phyloP scores from a whole-genome alignment of 345 rosid genomes.

The Populus pruinosa region DNA sequence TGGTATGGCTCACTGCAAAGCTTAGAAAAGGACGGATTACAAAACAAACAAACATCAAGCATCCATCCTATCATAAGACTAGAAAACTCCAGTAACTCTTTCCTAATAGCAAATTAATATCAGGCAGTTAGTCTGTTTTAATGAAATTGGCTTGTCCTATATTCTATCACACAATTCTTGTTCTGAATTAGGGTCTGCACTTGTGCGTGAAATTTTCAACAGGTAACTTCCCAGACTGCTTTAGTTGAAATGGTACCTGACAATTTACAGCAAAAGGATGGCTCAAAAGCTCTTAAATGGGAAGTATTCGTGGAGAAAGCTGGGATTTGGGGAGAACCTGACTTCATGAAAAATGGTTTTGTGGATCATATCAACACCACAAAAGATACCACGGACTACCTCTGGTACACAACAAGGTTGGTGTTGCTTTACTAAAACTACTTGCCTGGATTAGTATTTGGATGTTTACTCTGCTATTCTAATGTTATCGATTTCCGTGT shows the following conservation, averaged over 20 bases:
- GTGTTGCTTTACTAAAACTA: constrained; percentile 20
- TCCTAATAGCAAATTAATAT: background rate
- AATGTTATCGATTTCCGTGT: no score
- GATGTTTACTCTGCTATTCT: no score
- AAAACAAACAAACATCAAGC: background rate
- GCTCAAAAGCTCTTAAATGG: constrained; percentile 54
- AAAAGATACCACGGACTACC: constrained; percentile 81
- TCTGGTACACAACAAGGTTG: constrained; percentile 95
- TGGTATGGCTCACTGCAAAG: background rate
- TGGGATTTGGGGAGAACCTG: constrained; percentile 75
- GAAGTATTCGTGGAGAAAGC: constrained; percentile 62
- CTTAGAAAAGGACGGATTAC: background rate
- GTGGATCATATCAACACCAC: constrained; percentile 89
- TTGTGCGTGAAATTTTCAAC: constrained; percentile 20
- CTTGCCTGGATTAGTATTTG: no score
- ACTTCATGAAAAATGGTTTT: constrained; percentile 51
- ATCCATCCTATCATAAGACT: background rate
- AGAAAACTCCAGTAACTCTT: background rate
- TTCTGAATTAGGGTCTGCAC: background rate
- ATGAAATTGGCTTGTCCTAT: background rate
- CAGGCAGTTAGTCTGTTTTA: no score
- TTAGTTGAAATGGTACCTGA: constrained; percentile 77
- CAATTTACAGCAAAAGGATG: constrained; percentile 40
- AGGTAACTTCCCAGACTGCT: constrained; percentile 69
- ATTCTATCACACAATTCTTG: background rate